phyloP scores from a whole-genome alignment of 2,329 filamentous ascomycete species.

The Paecilomyces variotii region DNA sequence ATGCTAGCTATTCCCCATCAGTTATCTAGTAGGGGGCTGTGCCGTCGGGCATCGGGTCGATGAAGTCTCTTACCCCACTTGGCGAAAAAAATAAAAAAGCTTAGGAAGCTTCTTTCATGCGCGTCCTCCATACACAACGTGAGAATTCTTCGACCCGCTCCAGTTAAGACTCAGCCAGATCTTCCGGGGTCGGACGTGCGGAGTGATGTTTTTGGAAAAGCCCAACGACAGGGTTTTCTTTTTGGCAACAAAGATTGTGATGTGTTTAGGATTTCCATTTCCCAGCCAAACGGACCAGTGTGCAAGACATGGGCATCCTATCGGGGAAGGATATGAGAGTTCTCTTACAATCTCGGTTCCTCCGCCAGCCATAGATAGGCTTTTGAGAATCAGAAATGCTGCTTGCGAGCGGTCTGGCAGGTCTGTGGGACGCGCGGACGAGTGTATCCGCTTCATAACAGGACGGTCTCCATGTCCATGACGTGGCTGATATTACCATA shows the following conservation, averaged over 20 bases:
- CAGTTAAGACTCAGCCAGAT: neutral
- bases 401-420: neutral
- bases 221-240: neutral
- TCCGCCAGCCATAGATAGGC: neutral
- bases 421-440: neutral
- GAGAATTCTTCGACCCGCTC: neutral
- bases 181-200: neutral
- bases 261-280: neutral
- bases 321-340: neutral
- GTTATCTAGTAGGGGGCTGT: too few relatives aligned
- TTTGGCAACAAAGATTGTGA: neutral
- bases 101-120: neutral
- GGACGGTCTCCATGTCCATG: neutral
- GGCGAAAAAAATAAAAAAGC: neutral
- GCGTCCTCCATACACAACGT: neutral
- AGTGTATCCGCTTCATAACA: neutral
- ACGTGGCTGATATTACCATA: neutral
- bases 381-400: neutral
- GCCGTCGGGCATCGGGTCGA: too few relatives aligned
- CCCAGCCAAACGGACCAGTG: neutral
- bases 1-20: neutral
- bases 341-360: neutral
- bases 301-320: too few relatives aligned
- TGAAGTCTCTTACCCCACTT: neutral
- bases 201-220: neutral